Percentiles rank a stretch among this genome's conserved stretches.
Conservation (phyloP, 768 basidiomycete genomes). For the Pisolithus sp. region DNA sequence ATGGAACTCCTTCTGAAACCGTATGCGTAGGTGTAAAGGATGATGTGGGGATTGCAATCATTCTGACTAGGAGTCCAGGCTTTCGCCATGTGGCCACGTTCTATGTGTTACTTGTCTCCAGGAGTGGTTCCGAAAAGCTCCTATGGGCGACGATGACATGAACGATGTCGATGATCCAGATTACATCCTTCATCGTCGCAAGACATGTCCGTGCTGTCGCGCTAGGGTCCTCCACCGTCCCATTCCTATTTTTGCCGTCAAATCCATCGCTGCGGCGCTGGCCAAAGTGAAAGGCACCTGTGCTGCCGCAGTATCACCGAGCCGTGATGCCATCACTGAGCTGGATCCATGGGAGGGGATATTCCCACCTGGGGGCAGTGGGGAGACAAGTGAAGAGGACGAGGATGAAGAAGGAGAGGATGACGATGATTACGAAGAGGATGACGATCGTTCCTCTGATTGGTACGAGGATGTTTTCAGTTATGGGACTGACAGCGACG, state of each 20-base stretch:
- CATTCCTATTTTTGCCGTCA: constrained; percentile 63
- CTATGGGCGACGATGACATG: constrained; percentile 42
- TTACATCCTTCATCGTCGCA: constrained; percentile 51
- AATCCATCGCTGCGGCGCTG: constrained; percentile 47
- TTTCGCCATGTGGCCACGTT: constrained; percentile 75
- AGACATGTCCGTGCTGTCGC: constrained; percentile 72
- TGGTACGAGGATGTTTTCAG: constrained; percentile 29
- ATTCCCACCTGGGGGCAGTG: constrained; percentile 38
- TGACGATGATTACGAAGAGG: background rate
- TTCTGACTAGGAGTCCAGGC: constrained; percentile 30
- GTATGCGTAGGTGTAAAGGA: constrained; percentile 46
- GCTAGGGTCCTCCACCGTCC: constrained; percentile 51
- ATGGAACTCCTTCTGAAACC: constrained; percentile 63
- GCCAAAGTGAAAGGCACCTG: constrained; percentile 34
- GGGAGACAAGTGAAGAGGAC: constrained; percentile 19
- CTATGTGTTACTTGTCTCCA: constrained; percentile 67
- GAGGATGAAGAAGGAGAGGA: constrained; percentile 24
- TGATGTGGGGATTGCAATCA: background rate
- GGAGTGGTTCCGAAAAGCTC: constrained; percentile 72
- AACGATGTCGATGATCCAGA: constrained; percentile 33
- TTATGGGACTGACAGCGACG: constrained; percentile 30
- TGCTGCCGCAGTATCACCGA: constrained; percentile 12
- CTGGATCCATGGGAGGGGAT: constrained; percentile 69
- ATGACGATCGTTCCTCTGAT: constrained; percentile 14
- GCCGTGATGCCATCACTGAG: constrained; percentile 27